Conservation (phyloP, 768 basidiomycete genomes). For the Termitomyces sp. region DNA sequence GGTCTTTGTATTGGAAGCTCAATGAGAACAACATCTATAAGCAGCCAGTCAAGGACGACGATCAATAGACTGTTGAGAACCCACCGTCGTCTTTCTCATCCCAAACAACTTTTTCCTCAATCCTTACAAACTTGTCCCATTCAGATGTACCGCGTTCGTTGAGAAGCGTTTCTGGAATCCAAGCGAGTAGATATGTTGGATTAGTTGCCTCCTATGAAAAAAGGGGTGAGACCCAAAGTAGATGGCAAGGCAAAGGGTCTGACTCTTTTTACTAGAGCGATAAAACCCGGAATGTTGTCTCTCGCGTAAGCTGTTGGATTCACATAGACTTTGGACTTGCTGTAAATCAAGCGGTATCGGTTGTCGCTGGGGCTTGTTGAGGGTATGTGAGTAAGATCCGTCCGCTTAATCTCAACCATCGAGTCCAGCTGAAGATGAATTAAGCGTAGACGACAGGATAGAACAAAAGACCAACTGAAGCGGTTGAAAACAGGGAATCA, state of each 20-base stretch:
- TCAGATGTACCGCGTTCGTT: conserved; percentile 79
- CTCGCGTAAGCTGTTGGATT: conserved; percentile 89
- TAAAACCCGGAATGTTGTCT: conserved; percentile 94
- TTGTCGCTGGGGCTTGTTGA: conserved; percentile 40
- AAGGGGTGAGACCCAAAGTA: conserved; percentile 1
- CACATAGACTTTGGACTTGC: conserved; percentile 93
- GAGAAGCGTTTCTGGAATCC: conserved; percentile 87
- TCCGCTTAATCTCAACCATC: conserved; percentile 73
- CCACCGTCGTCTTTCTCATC: conserved; percentile 74
- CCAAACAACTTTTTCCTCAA: conserved; percentile 58
- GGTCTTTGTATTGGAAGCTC: conserved; percentile 79
- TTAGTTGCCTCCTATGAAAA: conserved; percentile 59
- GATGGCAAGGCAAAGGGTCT: conserved; percentile 20
- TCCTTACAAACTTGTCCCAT: conserved; percentile 86
- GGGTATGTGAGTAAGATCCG: conserved; percentile 22
- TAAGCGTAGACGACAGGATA: background rate
- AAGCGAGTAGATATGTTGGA: conserved; percentile 78
- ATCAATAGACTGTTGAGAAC: conserved; percentile 16
- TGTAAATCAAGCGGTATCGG: conserved; percentile 75
- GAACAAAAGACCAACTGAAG: conserved; percentile 34
- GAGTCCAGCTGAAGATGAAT: conserved; percentile 38
- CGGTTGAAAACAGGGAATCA: conserved; percentile 41
- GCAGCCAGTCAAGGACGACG: background rate
- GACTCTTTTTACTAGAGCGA: conserved; percentile 86
- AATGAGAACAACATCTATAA: conserved; percentile 75